A percentile compares a stretch with the other conserved stretches of the same genome.
phyloP scores from a whole-genome alignment of 257 asterid genomes.

The Eucommia ulmoides region DNA sequence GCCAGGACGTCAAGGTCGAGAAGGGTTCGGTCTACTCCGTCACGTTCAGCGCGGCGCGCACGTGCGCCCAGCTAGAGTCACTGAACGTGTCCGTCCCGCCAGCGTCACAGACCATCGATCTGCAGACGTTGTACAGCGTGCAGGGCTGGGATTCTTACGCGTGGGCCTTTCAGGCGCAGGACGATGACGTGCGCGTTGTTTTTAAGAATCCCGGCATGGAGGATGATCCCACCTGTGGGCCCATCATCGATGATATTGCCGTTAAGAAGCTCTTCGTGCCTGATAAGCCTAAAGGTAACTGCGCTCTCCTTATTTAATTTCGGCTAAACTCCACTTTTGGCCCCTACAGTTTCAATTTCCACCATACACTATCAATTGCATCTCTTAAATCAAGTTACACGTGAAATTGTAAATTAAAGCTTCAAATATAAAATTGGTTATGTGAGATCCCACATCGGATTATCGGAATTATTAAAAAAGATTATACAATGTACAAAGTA shows the following conservation, averaged over 20 bases:
- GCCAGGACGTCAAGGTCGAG: slow-evolving; percentile 61
- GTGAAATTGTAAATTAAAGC: too few relatives aligned
- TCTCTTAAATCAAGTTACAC: too few relatives aligned
- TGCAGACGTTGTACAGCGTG: slow-evolving; percentile 80
- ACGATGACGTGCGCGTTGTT: slow-evolving; percentile 38
- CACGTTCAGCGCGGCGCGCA: slow-evolving; percentile 94
- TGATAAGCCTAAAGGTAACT: slow-evolving; percentile 43
- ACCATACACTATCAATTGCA: too few relatives aligned
- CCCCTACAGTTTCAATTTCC: too few relatives aligned
- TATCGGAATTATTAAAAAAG: too few relatives aligned
- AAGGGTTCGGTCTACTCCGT: slow-evolving; percentile 70
- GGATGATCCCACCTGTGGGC: slow-evolving; percentile 96
- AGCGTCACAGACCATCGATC: slow-evolving; percentile 78
- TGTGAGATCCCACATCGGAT: too few relatives aligned
- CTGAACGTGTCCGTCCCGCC: slow-evolving; percentile 84
- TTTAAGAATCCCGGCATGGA: slow-evolving; percentile 92
- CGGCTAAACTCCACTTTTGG: too few relatives aligned
- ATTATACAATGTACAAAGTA: too few relatives aligned
- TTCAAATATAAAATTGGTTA: too few relatives aligned
- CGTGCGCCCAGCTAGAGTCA: slow-evolving; percentile 95
- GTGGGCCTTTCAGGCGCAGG: slow-evolving; percentile 71
- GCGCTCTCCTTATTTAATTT: too few relatives aligned
- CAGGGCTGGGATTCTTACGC: slow-evolving; percentile 96
- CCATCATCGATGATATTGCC: slow-evolving; percentile 85
- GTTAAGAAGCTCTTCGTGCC: slow-evolving; percentile 84